These are phyloP conservation scores for Avena atlantica DNA, from an alignment of 176 grass and related monocot genomes.

Conservation along the genomic window DNA sequence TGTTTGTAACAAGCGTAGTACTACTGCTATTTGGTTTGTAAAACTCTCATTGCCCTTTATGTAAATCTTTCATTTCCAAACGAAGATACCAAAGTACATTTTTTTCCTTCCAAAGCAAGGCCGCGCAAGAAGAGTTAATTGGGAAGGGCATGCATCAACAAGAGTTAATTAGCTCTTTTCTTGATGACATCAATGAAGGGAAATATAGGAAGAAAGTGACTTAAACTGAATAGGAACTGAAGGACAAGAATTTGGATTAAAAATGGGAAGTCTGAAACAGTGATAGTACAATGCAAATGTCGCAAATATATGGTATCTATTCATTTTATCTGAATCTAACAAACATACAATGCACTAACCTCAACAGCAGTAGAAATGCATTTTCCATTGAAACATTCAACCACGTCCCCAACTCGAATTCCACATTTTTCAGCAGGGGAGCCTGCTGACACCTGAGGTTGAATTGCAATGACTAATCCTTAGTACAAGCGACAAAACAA, in stretches of 20 bases:
- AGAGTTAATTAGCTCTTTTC: neutral
- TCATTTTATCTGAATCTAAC: neutral
- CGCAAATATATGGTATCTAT: neutral
- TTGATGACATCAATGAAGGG: neutral
- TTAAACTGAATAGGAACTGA: slow-evolving; percentile 12
- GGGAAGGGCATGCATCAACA: neutral
- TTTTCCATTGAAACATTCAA: slow-evolving; percentile 7
- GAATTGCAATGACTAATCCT: neutral
- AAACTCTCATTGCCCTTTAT: neutral
- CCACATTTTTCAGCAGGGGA: slow-evolving; percentile 10
- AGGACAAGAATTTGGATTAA: neutral
- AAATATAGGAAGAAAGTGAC: neutral
- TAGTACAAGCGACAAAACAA: neutral
- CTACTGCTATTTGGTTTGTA: neutral
- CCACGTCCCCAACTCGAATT: neutral
- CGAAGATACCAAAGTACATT: neutral
- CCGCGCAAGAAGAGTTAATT: neutral
- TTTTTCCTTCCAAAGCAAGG: neutral
- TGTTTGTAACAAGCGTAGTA: neutral
- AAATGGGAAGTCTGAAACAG: neutral
- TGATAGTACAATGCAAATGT: neutral
- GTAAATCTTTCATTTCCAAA: neutral
- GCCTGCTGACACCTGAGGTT: neutral
- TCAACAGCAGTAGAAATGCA: neutral
- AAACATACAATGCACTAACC: slow-evolving; percentile 7